A percentile compares a stretch with the other conserved stretches of the same genome.
Conservation (phyloP, 768 basidiomycete genomes). For the Suillus sp. region DNA sequence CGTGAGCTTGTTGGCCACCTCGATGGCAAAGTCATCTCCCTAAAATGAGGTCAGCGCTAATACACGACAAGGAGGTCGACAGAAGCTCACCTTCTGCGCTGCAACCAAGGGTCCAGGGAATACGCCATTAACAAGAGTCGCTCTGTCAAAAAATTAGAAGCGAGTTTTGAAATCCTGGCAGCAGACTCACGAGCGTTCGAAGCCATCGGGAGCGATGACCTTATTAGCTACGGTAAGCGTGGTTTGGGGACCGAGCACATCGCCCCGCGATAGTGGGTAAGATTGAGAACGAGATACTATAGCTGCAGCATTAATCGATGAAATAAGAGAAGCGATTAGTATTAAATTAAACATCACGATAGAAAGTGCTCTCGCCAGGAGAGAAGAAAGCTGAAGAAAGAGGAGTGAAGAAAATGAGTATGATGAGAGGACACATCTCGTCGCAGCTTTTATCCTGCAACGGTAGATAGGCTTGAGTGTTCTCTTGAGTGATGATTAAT, state of each 20-base stretch:
- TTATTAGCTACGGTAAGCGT: no score
- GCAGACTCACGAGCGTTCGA: slow-evolving; percentile 17
- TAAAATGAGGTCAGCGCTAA: slow-evolving; percentile 20
- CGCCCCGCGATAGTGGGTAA: no score
- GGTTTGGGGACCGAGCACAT: no score
- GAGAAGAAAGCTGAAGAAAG: not conserved
- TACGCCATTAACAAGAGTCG: slow-evolving; percentile 47
- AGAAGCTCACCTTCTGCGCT: slow-evolving; percentile 35
- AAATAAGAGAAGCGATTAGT: slow-evolving; percentile 13
- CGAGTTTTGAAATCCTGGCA: not conserved
- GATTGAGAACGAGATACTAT: slow-evolving; percentile 20
- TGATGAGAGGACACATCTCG: no score
- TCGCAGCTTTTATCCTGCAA: no score
- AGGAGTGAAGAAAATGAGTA: no score
- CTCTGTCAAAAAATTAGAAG: slow-evolving; percentile 22
- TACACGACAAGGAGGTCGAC: not conserved
- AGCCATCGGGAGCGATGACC: slow-evolving; percentile 50
- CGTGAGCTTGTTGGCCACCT: slow-evolving; percentile 47
- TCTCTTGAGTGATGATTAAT: no score
- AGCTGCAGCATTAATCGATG: slow-evolving; percentile 18
- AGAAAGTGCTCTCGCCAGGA: not conserved
- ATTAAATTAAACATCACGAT: slow-evolving; percentile 18
- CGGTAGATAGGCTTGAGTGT: no score
- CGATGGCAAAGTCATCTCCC: slow-evolving; percentile 43
- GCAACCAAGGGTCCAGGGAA: slow-evolving; percentile 48